Evolutionary conservation across 495 filamentous ascomycete species (phyloP), one percentile per base, ranked within the genome.

Genomic region (Hyaloscypha hepaticicola): DNA sequence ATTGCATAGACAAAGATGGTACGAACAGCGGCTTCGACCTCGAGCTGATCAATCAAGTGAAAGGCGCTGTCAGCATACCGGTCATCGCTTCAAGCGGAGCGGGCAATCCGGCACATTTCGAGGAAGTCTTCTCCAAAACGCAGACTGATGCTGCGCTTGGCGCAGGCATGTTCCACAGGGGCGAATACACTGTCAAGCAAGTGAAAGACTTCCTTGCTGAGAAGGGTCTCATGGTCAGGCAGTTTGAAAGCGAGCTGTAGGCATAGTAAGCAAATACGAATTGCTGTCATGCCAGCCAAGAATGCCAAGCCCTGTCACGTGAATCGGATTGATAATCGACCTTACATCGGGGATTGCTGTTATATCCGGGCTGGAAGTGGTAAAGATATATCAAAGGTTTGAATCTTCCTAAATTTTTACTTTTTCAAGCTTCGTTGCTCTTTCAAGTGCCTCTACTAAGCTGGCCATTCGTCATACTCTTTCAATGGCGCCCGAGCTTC

Each of bases 1-100:
- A 99, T 75, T 97, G 92, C 79, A 98, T 99, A 64, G 96, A 99
- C 78, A 93, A 90, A 70, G 95, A 99, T 72, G 95, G 95, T 45
- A 95, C 91, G 62, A 97, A 96, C 74, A 90, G 87, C 73, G 95
- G 95, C 2, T 99, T 97, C 73, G 96, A 99, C 76, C 76, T 97
- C 28, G 96, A 98, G 79, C 78, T 99, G 45, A 92, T 99, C 66
- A 80, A 85, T 50, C 87, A 90, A 69, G 93, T 99, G 27, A 99
- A 99, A 77, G 77, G 73, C 31, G 84, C 90, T 6, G 81, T 96
- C 65, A 89, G 82, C 71, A 98, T 99, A 68, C 95, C 95, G 1
- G 93, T 99, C 51, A 96, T 99, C 77, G 92, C 95, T 57, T 96
- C 91, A 53, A 96, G 92, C 73, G 95, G 95, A 21, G 95, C 95